These are phyloP conservation scores for Sporothrix pallida DNA, from an alignment of 2,329 filamentous ascomycete species.

Conservation along the genomic window DNA sequence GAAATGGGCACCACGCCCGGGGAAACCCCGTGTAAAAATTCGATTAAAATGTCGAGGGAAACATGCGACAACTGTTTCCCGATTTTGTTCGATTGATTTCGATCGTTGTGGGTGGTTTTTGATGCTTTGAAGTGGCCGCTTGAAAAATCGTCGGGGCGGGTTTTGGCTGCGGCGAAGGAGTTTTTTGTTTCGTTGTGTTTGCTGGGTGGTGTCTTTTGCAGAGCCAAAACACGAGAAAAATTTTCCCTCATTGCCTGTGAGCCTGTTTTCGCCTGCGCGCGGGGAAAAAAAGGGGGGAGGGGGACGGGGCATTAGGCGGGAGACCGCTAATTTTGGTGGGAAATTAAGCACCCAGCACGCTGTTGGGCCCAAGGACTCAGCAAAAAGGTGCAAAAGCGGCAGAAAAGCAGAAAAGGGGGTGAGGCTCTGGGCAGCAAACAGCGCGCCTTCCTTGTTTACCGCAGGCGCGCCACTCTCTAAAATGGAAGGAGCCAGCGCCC, in stretches of 20 bases:
- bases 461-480: conserved; percentile 1
- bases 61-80: conserved; percentile 58
- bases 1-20: conserved; percentile 48
- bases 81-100: conserved; percentile 62
- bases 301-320: not conserved
- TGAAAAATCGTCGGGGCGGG: not conserved
- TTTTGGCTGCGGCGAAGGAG: conserved; percentile 5
- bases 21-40: conserved; percentile 67
- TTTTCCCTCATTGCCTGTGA: conserved; percentile 20
- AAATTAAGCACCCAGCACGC: conserved; percentile 4
- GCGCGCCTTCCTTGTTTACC: conserved; percentile 12
- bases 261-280: conserved; percentile 18
- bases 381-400: too few relatives aligned
- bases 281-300: conserved; percentile 28
- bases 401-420: not conserved
- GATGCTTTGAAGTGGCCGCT: conserved; percentile 49
- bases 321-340: not conserved
- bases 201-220: conserved; percentile 26
- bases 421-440: not conserved
- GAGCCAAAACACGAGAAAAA: conserved; percentile 28
- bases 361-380: too few relatives aligned
- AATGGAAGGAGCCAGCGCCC: conserved; percentile 20
- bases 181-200: conserved; percentile 18
- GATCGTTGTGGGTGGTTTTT: conserved; percentile 58
- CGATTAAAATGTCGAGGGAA: conserved; percentile 65